These are phyloP conservation scores for Schoenoplectus tabernaemontani DNA, from an alignment of 202 grass and related monocot species.

Conservation along the genomic window DNA sequence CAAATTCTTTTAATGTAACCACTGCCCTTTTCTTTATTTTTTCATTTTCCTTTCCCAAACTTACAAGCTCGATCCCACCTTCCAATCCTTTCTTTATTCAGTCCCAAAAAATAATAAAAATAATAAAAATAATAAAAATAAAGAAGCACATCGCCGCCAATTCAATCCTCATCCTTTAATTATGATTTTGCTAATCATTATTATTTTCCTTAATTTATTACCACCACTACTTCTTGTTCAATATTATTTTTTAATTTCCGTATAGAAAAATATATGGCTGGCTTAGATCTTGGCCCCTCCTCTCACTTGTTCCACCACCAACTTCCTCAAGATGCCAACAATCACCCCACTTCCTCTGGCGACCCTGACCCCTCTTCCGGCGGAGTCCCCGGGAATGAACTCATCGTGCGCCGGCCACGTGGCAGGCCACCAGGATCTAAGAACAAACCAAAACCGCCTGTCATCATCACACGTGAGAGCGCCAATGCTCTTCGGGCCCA, in stretches of 20 bases:
- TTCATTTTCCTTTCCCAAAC: conserved; percentile 22
- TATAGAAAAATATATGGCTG: conserved; percentile 64
- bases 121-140: conserved; percentile 40
- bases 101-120: conserved; percentile 22
- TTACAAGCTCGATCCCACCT: conserved; percentile 27
- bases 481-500: conserved; percentile 81
- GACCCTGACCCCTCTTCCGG: conserved; percentile 30
- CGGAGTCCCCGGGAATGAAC: conserved; percentile 35
- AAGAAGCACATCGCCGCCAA: conserved; percentile 22
- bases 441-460: conserved; percentile 96
- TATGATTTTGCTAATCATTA: conserved; percentile 85
- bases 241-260: conserved; percentile 28
- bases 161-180: conserved; percentile 34
- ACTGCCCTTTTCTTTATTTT: not conserved
- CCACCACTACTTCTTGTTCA: conserved; percentile 69
- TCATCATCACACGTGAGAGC: conserved; percentile 96
- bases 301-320: conserved; percentile 49
- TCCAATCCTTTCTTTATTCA: conserved; percentile 30
- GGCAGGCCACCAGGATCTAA: conserved; percentile 82
- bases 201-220: conserved; percentile 69
- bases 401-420: conserved; percentile 49
- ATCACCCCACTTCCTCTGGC: conserved; percentile 17
- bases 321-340: conserved; percentile 24
- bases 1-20: conserved; percentile 19
- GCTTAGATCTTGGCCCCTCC: conserved; percentile 66